phyloP scores from a whole-genome alignment of 129 eudicot species.

The Tagetes patula region DNA sequence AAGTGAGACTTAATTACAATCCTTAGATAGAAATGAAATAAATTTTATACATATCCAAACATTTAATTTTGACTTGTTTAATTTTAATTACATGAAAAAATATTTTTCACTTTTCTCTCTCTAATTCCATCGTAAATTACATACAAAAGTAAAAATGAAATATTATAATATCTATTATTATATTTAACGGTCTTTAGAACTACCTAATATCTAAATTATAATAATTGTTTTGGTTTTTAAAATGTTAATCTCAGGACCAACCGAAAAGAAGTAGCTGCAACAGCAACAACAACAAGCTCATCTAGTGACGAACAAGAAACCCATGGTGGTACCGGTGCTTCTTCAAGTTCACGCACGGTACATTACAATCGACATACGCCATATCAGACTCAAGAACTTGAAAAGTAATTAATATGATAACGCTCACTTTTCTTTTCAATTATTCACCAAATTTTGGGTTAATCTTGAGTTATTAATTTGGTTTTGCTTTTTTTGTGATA shows the following conservation, averaged over 20 bases:
- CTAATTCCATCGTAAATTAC: too few relatives aligned
- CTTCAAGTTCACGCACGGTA: not conserved
- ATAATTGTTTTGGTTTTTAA: not conserved
- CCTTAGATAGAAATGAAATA: too few relatives aligned
- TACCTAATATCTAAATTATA: too few relatives aligned
- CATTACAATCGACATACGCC: conserved; percentile 18
- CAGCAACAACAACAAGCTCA: not conserved
- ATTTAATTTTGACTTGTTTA: too few relatives aligned
- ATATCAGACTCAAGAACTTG: conserved; percentile 17
- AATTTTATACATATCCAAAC: too few relatives aligned
- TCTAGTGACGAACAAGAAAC: conserved; percentile 6
- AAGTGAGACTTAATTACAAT: too few relatives aligned
- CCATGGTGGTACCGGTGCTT: not conserved
- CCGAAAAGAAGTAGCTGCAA: not conserved
- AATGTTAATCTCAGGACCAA: not conserved
- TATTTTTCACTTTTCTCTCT: too few relatives aligned
- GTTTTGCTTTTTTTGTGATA: not conserved
- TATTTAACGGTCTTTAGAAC: too few relatives aligned
- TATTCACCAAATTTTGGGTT: not conserved
- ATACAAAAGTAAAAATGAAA: too few relatives aligned
- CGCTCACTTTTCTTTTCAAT: not conserved
- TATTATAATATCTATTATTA: not conserved
- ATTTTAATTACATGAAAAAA: too few relatives aligned
- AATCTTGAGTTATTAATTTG: not conserved
- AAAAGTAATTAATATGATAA: conserved; percentile 5